Evolutionary conservation across 179 eudicot genomes (phyloP), one percentile per base, ranked within the genome.

Genomic region (Spergularia azorica): DNA sequence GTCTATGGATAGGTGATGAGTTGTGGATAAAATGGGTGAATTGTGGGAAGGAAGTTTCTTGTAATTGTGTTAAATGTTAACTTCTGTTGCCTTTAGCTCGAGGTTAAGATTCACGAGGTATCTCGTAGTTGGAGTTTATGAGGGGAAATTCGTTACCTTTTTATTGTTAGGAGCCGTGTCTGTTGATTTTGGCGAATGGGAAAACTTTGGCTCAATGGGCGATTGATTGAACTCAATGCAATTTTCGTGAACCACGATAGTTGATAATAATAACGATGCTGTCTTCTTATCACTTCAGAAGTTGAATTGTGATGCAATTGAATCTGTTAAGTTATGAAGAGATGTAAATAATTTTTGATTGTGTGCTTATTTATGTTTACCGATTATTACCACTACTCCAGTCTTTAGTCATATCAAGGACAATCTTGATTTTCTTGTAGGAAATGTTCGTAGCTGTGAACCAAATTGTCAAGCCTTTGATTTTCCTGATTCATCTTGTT

Each of bases 21-120:
- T 12, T 67, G 55, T 67, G 5, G 70, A 67, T 63, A 67, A 67
- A 67, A 52, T 67, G 70, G 52, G 18, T 67, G 21, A 8, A 7
- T 12, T 64, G 9, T 17, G 71, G 71, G n/a, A 43, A 16, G 0
- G 0, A 41, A 43, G 3, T 64, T 4, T 64, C 0, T 17, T 32
- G 15, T 15, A n/a, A 3, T n/a, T 6, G 17, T 13, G 17, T 5
- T 64, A 6, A 6, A 10, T 46, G 56, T 67, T 43, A 18, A 7
- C 18, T 67, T 48, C 36, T 9, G 17, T 52, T 69, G 18, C 9
- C 39, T 14, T 51, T 51, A 51, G 68, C 68, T 69, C 16, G 72
- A 69, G 72, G 51, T 65, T 39, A 0, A 65, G 7, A 65, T 18
- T 50, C 0, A 3, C 39, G 69, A 39, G n/a, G 36, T 38, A 13